Base-by-base conservation (phyloP, 768 basidiomycete species). In the Pulveroboletus sp. region DNA sequence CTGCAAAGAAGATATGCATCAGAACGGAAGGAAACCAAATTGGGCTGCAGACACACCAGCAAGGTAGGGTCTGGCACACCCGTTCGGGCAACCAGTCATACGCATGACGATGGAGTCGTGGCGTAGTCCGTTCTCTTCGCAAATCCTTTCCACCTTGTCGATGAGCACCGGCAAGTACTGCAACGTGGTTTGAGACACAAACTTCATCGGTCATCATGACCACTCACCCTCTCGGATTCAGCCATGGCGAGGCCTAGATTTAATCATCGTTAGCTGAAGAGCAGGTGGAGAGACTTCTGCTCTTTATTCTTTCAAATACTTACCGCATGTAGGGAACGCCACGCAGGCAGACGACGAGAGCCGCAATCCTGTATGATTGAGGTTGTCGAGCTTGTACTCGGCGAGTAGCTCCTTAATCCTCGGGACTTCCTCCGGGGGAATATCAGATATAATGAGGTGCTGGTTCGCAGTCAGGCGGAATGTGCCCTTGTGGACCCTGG, bases 61-160 rank as follows among this genome's bases (percentile, higher is more conserved):
- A 39, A 94, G 73, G 68, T 95, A 98, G 33, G 93, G 95, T 51
- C 94, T 79, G 2, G 94, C 90, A 66, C 93, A 93, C 33, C 91
- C 92, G 60, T 93, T 93, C 3, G 91, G 91, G 58, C 94, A 97
- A 43, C 95, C 95, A 14, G 94, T 97, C 94, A 98, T 97, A 46
- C 95, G 82, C 95, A 99, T 97, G 52, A 97, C 83, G 57, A 98
- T 95, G 3, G 88, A 84, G 69, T 99, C 95, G 65, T 96, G 86
- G 40, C 95, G 78, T 37, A 98, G 74, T 17, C 95, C 95, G 58
- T 84, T 87, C 66, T 93, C 89, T 67, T 98, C 96, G 62, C 89
- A 90, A 6, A 97, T 86, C 70, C 84, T 83, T 73, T 99, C 95
- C 15, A 98, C 86, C 71, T 97, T 97, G 70, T 91, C 86, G 50